These are phyloP conservation scores for Blastobotrys aristatus DNA, from an alignment of 1,139 yeast species.

Conservation along the genomic window DNA sequence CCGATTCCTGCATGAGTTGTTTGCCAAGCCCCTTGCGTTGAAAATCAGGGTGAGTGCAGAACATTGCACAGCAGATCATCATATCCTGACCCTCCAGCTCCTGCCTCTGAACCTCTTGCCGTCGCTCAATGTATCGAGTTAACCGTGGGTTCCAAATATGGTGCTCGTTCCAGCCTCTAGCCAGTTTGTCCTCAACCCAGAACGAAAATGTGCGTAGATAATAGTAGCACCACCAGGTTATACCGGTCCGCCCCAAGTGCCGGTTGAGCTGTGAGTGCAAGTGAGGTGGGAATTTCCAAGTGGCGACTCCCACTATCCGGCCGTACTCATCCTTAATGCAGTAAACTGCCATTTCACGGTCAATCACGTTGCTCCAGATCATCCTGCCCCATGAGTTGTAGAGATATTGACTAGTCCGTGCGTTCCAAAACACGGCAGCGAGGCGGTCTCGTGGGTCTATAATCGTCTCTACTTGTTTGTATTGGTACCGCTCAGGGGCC, in stretches of 20 bases:
- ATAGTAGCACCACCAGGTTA: neutral
- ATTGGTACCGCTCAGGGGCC: neutral
- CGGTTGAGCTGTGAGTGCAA: slow-evolving; percentile 6
- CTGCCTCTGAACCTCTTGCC: no score
- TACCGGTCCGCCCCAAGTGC: slow-evolving; percentile 6
- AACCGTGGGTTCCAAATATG: slow-evolving; percentile 1
- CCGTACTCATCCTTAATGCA: slow-evolving; percentile 1
- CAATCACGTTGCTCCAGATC: neutral
- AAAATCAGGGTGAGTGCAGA: slow-evolving; percentile 6
- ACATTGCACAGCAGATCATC: slow-evolving; percentile 7
- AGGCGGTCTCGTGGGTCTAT: neutral
- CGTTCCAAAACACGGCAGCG: neutral
- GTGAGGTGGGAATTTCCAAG: slow-evolving; percentile 11
- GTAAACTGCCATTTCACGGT: neutral
- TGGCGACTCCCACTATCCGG: slow-evolving; percentile 6
- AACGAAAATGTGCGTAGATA: neutral
- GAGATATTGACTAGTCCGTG: neutral
- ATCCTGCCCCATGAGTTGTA: neutral
- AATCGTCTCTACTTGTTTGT: neutral
- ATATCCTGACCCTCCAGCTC: no score
- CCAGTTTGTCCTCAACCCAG: neutral
- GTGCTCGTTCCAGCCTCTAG: neutral
- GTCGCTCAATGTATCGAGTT: no score
- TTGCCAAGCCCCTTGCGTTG: slow-evolving; percentile 11
- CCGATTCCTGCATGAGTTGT: no score